These are phyloP conservation scores for Plasmopara muralis DNA, from an alignment of 352 stramenopile genomes.

Conservation along the genomic window DNA sequence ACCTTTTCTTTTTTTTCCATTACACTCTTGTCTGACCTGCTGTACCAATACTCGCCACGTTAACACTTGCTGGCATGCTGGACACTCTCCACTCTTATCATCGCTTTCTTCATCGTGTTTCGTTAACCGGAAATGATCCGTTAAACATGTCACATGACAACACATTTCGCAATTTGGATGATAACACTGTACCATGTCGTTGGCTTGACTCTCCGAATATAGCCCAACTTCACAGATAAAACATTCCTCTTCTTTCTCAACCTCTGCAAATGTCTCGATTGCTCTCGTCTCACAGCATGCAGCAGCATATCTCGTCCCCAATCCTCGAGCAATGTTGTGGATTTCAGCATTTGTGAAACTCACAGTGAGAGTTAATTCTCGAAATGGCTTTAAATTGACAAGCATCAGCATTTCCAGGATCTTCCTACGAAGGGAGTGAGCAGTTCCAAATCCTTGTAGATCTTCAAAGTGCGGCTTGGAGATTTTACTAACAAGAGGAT, in stretches of 20 bases:
- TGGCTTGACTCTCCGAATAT: slow-evolving; percentile 1
- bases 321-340: slow-evolving; percentile 27
- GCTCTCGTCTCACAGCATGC: slow-evolving; percentile 29
- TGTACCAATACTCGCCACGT: slow-evolving; percentile 36
- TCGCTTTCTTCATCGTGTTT: slow-evolving; percentile 5
- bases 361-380: slow-evolving; percentile 36
- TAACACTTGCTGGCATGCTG: slow-evolving; percentile 34
- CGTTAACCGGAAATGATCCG: slow-evolving; percentile 45
- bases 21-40: slow-evolving; percentile 5
- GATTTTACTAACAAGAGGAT: slow-evolving; percentile 51
- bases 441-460: slow-evolving; percentile 37
- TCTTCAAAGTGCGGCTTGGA: slow-evolving; percentile 30
- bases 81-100: slow-evolving; percentile 30
- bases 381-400: slow-evolving; percentile 48
- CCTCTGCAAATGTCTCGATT: slow-evolving; percentile 16
- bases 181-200: slow-evolving; percentile 32
- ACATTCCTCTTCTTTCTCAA: slow-evolving; percentile 13
- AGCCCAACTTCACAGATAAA: slow-evolving; percentile 44
- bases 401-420: slow-evolving; percentile 63
- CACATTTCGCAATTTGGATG: slow-evolving; percentile 33
- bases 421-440: slow-evolving; percentile 63
- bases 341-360: slow-evolving; percentile 46
- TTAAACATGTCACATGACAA: slow-evolving; percentile 42
- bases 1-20: slow-evolving; percentile 7
- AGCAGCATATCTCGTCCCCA: slow-evolving; percentile 28